phyloP scores from a whole-genome alignment of 192 early-diverging fungal species.

The Coemansia sp. region DNA sequence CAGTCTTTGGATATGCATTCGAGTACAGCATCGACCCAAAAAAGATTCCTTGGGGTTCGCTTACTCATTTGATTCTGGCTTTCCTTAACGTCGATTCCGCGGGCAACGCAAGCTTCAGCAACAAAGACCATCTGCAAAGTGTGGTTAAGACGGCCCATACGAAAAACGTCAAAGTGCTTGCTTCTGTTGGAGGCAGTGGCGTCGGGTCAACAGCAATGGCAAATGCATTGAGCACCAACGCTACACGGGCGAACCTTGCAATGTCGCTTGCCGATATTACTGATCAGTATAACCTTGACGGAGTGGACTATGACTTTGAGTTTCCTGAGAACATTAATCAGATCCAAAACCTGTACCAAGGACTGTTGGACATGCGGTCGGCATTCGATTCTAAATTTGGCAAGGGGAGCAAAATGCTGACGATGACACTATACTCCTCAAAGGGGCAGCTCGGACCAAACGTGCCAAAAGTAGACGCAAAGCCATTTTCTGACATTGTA shows the following conservation, averaged over 20 bases:
- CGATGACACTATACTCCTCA: conserved; percentile 61
- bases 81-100: conserved; percentile 48
- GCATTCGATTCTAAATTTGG: conserved; percentile 57
- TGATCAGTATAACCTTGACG: conserved; percentile 57
- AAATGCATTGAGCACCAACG: conserved; percentile 42
- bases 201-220: conserved; percentile 62
- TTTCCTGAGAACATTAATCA: conserved; percentile 61
- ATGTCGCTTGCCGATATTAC: conserved; percentile 43
- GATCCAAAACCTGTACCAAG: conserved; percentile 57
- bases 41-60: conserved; percentile 51
- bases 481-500: conserved; percentile 62
- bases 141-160: conserved; percentile 38
- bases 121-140: conserved; percentile 6
- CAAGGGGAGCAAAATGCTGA: conserved; percentile 57
- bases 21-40: conserved; percentile 21
- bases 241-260: conserved; percentile 36
- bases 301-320: conserved; percentile 68
- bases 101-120: conserved; percentile 20
- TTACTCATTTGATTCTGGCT: conserved; percentile 64
- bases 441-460: conserved; percentile 57
- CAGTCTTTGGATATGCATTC: conserved; percentile 47
- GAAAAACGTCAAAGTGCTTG: conserved; percentile 57
- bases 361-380: conserved; percentile 58
- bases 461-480: conserved; percentile 56
- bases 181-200: conserved; percentile 72